Evolutionary conservation across 768 basidiomycete species (phyloP), one percentile per base, ranked within the genome.

Genomic region (Tylopilus plumbeoviolaceoides): DNA sequence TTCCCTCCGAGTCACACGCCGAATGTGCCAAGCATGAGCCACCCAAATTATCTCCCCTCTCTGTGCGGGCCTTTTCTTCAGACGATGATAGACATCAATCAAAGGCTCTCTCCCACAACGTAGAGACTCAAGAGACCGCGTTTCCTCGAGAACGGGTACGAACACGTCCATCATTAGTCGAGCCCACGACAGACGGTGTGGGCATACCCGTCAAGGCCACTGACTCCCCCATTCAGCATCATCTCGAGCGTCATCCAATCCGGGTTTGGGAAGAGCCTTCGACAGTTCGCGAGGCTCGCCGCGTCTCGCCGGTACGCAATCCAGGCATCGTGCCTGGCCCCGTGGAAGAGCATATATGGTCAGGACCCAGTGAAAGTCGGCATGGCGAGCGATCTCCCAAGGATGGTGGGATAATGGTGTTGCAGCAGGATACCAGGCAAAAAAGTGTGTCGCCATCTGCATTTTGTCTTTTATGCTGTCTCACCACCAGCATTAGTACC

Each of bases 221-320:
- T 6, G 40, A 44, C 38, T 38, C 44, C 38, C 33, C 31, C 12
- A 0, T n/a, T 35, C 55, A 43, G 17, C 51, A 44, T 51, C 40
- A n/a, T 27, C 25, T 15, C 12, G 59, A 64, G 33, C 63, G 55
- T 39, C 60, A 57, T 28, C 65, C 65, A 45, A 54, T 62, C 33
- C 65, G 64, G n/a, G 60, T 65, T 46, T 65, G 64, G 64, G 64
- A 65, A 55, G 64, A 62, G 5, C 57, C 48, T 35, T 52, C 57
- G 2, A 44, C 42, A 27, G 4, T 23, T 43, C 58, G 50, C 41
- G 62, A 54, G 27, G 38, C 42, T 40, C 57, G 31, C 38, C 62
- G 47, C 27, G 40, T 62, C 53, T 57, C 59, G 12, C 61, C 56
- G 14, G 27, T 45, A 40, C 49, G 28, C 27, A 28, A 45, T 17